phyloP scores from a whole-genome alignment of 108 stramenopile genomes.

The Cyclotella choctawhatcheeana region DNA sequence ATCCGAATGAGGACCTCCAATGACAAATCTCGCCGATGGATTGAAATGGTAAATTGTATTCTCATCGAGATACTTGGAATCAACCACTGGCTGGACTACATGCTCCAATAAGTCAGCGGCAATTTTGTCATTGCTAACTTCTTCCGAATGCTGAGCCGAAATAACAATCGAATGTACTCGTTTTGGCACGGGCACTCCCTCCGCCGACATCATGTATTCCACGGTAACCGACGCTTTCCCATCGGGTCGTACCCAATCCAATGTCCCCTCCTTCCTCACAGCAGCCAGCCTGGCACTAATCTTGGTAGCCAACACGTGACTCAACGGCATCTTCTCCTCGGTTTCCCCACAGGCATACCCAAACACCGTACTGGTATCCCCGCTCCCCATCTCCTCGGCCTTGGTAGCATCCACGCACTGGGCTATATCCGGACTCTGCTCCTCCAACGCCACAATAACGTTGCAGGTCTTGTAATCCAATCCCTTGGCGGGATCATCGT shows the following conservation, averaged over 20 bases:
- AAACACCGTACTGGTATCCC: constrained; percentile 98
- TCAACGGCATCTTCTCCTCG: constrained; percentile 92
- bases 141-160: constrained; percentile 96
- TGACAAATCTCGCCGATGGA: constrained; percentile 93
- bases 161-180: constrained; percentile 98
- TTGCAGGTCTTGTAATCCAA: constrained; percentile 98
- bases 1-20: constrained; percentile 98
- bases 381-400: constrained; percentile 95
- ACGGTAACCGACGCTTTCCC: constrained; percentile 95
- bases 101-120: constrained; percentile 96
- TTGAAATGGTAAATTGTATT: constrained; percentile 98
- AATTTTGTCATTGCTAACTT: constrained; percentile 91
- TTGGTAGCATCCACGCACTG: constrained; percentile 93
- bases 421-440: constrained; percentile 97
- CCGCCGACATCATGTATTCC: constrained; percentile 85
- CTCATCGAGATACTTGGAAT: constrained; percentile 96
- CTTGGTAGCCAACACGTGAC: constrained; percentile 93
- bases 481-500: constrained; percentile 95
- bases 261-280: constrained; percentile 94
- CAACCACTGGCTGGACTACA: constrained; percentile 96
- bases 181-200: constrained; percentile 85
- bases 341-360: constrained; percentile 98
- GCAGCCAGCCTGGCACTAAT: constrained; percentile 90
- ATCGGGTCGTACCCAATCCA: constrained; percentile 97
- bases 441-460: constrained; percentile 97